These are phyloP conservation scores for Zizania palustris DNA, from an alignment of 202 grass and related monocot genomes.

Conservation along the genomic window DNA sequence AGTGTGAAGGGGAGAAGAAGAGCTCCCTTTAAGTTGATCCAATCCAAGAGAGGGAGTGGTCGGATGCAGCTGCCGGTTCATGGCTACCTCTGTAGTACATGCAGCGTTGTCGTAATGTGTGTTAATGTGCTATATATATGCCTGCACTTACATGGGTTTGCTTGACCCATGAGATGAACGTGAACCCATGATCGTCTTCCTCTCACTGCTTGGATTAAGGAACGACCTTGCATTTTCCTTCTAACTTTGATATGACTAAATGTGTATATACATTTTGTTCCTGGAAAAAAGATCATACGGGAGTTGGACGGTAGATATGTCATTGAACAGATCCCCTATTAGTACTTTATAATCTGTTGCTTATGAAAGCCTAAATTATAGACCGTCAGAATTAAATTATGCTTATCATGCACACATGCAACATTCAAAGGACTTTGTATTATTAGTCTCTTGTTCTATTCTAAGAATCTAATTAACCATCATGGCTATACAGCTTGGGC, in stretches of 20 bases:
- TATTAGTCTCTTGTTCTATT: not conserved
- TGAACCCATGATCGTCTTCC: constrained; percentile 60
- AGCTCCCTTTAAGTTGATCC: constrained; percentile 93
- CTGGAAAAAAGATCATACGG: not conserved
- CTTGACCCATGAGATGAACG: constrained; percentile 78
- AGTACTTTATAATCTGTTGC: not conserved
- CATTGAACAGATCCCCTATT: not conserved
- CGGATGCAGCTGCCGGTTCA: constrained; percentile 73
- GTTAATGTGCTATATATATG: not conserved
- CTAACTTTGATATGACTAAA: not conserved
- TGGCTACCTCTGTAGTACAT: constrained; percentile 70
- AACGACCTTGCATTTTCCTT: not conserved
- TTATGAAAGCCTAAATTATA: not conserved
- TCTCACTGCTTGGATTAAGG: constrained; percentile 81
- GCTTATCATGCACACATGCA: too few relatives aligned
- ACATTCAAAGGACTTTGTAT: not conserved
- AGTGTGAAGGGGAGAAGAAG: not conserved
- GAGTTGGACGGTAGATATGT: not conserved
- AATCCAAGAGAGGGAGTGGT: constrained; percentile 77
- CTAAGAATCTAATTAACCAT: not conserved
- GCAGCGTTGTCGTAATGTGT: not conserved
- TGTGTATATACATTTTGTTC: not conserved
- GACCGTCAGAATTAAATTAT: too few relatives aligned
- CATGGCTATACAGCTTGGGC: not conserved
- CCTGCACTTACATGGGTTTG: constrained; percentile 69